Percentiles rank a stretch among this genome's conserved stretches.
Conservation (phyloP, 2,329 filamentous ascomycete species). For the Neonectria sp. region DNA sequence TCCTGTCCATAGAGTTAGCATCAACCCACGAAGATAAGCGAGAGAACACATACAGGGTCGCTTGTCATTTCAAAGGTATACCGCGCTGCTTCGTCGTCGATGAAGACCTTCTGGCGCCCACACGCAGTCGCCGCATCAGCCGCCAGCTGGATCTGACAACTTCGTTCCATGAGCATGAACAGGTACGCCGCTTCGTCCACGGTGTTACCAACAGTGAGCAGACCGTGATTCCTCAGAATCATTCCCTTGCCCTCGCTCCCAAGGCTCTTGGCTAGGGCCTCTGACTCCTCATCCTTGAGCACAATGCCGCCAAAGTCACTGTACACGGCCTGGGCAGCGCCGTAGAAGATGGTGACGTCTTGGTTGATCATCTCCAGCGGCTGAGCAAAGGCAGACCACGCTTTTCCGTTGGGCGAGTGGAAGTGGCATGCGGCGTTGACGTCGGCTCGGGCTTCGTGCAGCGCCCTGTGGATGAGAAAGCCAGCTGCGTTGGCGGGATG, state of each 20-base stretch:
- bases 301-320: conserved; percentile 61
- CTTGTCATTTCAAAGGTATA: conserved; percentile 32
- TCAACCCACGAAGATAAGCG: rapidly evolving
- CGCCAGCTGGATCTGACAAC: conserved; percentile 24
- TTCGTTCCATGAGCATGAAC: conserved; percentile 25
- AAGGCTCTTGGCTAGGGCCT: conserved; percentile 71
- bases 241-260: conserved; percentile 66
- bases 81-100: conserved; percentile 13
- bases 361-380: conserved; percentile 78
- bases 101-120: conserved; percentile 12
- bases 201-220: conserved; percentile 20
- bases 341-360: conserved; percentile 74
- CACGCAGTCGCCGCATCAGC: conserved; percentile 22
- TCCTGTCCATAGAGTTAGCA: conserved; percentile 5
- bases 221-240: conserved; percentile 27
- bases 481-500: conserved; percentile 75
- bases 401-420: conserved; percentile 74
- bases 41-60: conserved; percentile 16
- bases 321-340: conserved; percentile 71
- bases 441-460: conserved; percentile 74
- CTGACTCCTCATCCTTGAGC: conserved; percentile 73
- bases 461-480: conserved; percentile 76
- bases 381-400: conserved; percentile 73
- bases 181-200: conserved; percentile 31
- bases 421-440: conserved; percentile 77